These are phyloP conservation scores for Ocimum tenuiflorum DNA, from an alignment of 257 asterid species.

Conservation along the genomic window DNA sequence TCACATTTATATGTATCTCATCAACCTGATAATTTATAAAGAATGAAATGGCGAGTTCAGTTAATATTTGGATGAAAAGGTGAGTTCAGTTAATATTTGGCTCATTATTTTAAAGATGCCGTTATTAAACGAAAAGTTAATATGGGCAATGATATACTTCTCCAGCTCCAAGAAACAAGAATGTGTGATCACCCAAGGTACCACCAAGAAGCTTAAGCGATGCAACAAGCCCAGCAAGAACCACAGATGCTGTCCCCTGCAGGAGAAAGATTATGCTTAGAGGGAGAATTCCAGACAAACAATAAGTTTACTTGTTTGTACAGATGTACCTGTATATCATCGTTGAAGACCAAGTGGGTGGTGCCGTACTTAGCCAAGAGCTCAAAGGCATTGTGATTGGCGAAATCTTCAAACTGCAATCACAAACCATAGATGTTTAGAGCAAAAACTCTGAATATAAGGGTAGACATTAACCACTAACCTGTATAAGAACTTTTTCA, in stretches of 20 bases:
- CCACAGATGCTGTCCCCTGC: constrained; percentile 96
- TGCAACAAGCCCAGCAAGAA: constrained; percentile 87
- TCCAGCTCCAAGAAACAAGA: constrained; percentile 98
- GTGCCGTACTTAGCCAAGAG: constrained; percentile 85
- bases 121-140: background rate
- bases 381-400: constrained; percentile 95
- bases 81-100: background rate
- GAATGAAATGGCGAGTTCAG: background rate
- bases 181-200: constrained; percentile 73
- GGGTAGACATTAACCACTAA: constrained; percentile 18
- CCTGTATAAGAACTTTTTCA: constrained; percentile 94
- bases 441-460: background rate
- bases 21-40: background rate
- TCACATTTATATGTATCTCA: background rate
- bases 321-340: constrained; percentile 96
- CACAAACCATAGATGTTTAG: constrained; percentile 5
- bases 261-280: constrained; percentile 14
- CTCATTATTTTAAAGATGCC: background rate
- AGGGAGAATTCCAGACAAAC: background rate
- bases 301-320: background rate
- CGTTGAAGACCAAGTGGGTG: constrained; percentile 84
- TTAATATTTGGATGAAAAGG: background rate
- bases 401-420: constrained; percentile 85
- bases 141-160: constrained; percentile 45
- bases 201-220: constrained; percentile 85